These are phyloP conservation scores for Vaccinium myrtillus DNA, from an alignment of 148 eudicot species.

Conservation along the genomic window DNA sequence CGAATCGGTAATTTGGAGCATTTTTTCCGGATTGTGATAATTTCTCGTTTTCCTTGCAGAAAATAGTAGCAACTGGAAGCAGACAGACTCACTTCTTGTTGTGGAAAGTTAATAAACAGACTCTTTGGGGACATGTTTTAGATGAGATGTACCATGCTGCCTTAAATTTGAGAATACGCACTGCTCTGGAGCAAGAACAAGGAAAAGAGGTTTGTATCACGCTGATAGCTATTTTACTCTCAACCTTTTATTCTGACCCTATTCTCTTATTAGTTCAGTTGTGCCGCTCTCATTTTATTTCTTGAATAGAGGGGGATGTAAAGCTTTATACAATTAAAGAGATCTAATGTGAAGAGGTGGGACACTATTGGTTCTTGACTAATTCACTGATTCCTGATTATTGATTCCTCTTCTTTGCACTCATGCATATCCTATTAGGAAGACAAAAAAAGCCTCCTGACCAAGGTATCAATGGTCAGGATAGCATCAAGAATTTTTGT, in stretches of 20 bases:
- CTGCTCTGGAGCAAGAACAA: slow-evolving; percentile 54
- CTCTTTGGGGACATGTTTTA: slow-evolving; percentile 58
- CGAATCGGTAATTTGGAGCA: background rate
- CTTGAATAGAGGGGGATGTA: background rate
- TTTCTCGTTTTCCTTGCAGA: slow-evolving; percentile 40
- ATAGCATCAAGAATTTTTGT: background rate
- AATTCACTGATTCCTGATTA: background rate
- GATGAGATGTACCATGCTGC: slow-evolving; percentile 93
- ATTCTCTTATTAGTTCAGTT: background rate
- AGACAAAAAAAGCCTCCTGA: background rate
- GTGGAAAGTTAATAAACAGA: slow-evolving; percentile 57
- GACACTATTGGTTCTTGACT: background rate
- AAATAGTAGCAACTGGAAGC: slow-evolving; percentile 37
- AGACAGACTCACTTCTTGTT: slow-evolving; percentile 36
- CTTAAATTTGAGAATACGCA: slow-evolving; percentile 63
- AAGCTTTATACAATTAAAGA: background rate
- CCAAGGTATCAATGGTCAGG: background rate
- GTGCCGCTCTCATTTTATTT: background rate
- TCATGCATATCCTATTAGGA: background rate
- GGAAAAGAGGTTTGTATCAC: slow-evolving; percentile 58
- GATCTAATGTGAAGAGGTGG: background rate
- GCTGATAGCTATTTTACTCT: background rate
- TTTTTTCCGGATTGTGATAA: background rate
- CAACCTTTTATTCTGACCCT: background rate
- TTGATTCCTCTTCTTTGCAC: background rate